A percentile compares a stretch with the other conserved stretches of the same genome.
These are phyloP conservation scores for Glycyrrhiza uralensis DNA, from an alignment of 306 rosid species.

Conservation along the genomic window DNA sequence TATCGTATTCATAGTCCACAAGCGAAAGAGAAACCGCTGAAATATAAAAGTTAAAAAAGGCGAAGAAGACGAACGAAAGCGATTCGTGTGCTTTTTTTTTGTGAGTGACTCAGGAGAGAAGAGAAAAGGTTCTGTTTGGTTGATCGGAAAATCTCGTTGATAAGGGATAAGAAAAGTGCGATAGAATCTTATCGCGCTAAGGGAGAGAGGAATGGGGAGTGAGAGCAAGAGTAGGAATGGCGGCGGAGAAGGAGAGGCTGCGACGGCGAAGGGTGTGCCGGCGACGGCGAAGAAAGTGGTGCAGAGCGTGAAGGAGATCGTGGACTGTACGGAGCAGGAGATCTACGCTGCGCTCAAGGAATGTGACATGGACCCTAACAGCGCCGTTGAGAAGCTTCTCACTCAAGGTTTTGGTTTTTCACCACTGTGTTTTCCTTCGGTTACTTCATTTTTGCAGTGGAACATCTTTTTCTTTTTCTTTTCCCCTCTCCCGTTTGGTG, in stretches of 20 bases:
- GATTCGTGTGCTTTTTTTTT: background rate
- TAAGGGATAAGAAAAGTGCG: background rate
- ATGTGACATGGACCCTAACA: conserved; percentile 45
- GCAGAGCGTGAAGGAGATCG: conserved; percentile 36
- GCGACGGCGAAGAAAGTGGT: conserved; percentile 8
- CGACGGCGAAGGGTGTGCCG: background rate
- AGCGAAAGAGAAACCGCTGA: conserved; percentile 14
- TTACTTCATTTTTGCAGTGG: background rate
- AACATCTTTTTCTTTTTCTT: background rate
- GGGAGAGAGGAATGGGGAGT: conserved; percentile 24
- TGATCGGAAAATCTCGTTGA: conserved; percentile 20
- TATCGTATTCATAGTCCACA: conserved; percentile 35
- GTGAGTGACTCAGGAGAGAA: background rate
- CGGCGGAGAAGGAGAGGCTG: background rate
- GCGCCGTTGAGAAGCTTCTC: conserved; percentile 40
- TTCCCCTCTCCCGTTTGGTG: background rate
- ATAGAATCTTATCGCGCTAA: background rate
- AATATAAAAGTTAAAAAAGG: background rate
- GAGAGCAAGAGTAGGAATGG: background rate
- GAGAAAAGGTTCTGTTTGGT: background rate
- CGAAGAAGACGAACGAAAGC: conserved; percentile 14
- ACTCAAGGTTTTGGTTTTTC: conserved; percentile 37
- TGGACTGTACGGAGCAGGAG: conserved; percentile 33
- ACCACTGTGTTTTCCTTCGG: background rate
- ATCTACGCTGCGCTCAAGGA: conserved; percentile 32